phyloP scores from a whole-genome alignment of 2,329 filamentous ascomycete genomes.

The Fusarium euwallaceae region DNA sequence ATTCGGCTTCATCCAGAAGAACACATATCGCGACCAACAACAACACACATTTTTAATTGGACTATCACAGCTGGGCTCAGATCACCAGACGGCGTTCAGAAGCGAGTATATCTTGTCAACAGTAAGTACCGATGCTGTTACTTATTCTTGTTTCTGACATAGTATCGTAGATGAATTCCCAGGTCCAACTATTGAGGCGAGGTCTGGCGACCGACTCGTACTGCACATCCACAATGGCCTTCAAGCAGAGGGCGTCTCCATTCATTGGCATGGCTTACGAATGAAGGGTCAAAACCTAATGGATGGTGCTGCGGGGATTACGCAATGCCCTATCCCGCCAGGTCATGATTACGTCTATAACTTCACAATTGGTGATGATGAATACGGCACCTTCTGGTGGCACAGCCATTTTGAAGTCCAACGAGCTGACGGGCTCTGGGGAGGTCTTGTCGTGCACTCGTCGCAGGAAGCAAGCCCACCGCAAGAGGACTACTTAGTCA shows the following conservation, averaged over 20 bases:
- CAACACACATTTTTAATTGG: background rate
- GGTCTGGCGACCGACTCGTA: background rate
- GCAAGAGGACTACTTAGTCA: background rate
- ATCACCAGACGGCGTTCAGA: background rate
- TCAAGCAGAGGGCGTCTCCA: background rate
- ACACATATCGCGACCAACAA: background rate
- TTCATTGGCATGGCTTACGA: background rate
- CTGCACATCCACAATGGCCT: background rate
- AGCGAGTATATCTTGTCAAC: slow-evolving; percentile 1
- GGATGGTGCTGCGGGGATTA: background rate
- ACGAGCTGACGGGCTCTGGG: background rate
- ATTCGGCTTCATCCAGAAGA: background rate
- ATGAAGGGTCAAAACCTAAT: background rate
- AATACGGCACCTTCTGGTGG: slow-evolving; percentile 3
- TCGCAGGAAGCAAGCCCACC: background rate
- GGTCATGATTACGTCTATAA: background rate
- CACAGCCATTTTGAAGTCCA: background rate
- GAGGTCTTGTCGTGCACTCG: background rate
- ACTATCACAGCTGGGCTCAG: background rate
- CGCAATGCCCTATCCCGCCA: background rate
- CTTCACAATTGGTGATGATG: background rate
- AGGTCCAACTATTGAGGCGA: background rate
- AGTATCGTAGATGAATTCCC: background rate
- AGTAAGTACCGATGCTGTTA: background rate
- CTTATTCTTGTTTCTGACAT: background rate